Evolutionary conservation across 257 asterid genomes (phyloP), one percentile per base, ranked within the genome.

Genomic region (Avicennia marina): DNA sequence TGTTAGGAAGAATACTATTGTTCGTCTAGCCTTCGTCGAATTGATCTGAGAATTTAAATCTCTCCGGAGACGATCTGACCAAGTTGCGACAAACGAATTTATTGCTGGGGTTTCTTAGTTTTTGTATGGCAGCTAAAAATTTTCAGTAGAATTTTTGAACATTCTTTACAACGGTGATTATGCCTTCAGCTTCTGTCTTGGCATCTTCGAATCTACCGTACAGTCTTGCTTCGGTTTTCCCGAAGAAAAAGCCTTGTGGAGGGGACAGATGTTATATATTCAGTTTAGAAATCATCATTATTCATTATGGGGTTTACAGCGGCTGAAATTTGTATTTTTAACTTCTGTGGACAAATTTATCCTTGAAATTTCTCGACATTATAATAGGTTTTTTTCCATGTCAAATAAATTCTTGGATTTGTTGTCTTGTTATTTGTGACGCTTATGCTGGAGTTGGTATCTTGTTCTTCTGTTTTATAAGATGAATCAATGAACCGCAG

Each of bases 21-120:
- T 73, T 58, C 70, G 60, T 55, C 62, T 31, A 27, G 63, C 58
- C 56, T 46, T 66, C 69, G 55, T 48, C 65, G 52, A 62, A 69
- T 61, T 72, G 73, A 48, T 55, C 22, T 62, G 67, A 69, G 62
- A 63, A 53, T 61, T 60, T 73, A 57, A 53, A 52, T 65, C 58
- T 57, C 31, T 55, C 34, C 17, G 50, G 69, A 74, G 78, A 81
- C 72, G 77, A 78, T 66, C 27, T 53, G 38, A 27, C 20, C 12
- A 58, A 36, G 56, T 41, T 19, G 48, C 45, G 25, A n/a, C 26
- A 1, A 22, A 11, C 6, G 49, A 27, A 44, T 18, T 1, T 47
- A 2, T 34, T 56, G 31, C 39, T 29, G 0, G 34, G 8, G 15
- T 50, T 26, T 31, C 49, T 15, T 44, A 7, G 6, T 44, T 33